Evolutionary conservation across 176 grass and related monocot genomes (phyloP).

Genomic region (Rhynchospora tenuis): DNA sequence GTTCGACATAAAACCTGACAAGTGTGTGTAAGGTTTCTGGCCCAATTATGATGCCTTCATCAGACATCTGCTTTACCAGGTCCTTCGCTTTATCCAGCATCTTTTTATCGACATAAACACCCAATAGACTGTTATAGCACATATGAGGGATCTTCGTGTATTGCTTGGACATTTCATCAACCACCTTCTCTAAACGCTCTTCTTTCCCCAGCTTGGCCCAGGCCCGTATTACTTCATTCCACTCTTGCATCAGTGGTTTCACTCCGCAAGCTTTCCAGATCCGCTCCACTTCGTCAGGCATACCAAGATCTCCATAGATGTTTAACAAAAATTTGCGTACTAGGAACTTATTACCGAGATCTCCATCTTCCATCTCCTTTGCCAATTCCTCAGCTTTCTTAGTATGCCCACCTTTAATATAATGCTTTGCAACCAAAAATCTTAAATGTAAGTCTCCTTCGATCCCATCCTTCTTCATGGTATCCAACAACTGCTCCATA

Average conservation of each 20-base stretch:
- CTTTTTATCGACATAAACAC: slow-evolving; percentile 47
- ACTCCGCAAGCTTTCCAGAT: slow-evolving; percentile 55
- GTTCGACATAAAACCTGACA: slow-evolving; percentile 47
- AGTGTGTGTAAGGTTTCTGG: slow-evolving; percentile 35
- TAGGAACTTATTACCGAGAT: slow-evolving; percentile 41
- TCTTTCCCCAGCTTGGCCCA: slow-evolving; percentile 49
- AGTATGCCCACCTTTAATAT: slow-evolving; percentile 41
- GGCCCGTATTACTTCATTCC: slow-evolving; percentile 42
- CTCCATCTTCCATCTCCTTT: slow-evolving; percentile 50
- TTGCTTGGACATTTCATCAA: slow-evolving; percentile 31
- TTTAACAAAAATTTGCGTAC: slow-evolving; percentile 40
- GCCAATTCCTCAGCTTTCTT: slow-evolving; percentile 60
- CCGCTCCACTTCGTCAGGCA: slow-evolving; percentile 45
- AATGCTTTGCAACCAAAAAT: slow-evolving; percentile 50
- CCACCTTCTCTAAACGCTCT: slow-evolving; percentile 48
- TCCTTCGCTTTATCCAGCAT: slow-evolving; percentile 58
- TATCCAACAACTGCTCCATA: slow-evolving; percentile 56
- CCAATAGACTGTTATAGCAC: slow-evolving; percentile 51
- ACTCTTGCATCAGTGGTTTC: slow-evolving; percentile 33
- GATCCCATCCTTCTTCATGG: slow-evolving; percentile 45
- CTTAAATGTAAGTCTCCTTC: slow-evolving; percentile 40
- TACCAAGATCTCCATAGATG: slow-evolving; percentile 55
- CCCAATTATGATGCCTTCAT: slow-evolving; percentile 30
- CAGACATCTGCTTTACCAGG: slow-evolving; percentile 44
- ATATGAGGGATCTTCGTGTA: slow-evolving; percentile 16